Conservation (phyloP, 345 rosid genomes). For the Passiflora organensis region DNA sequence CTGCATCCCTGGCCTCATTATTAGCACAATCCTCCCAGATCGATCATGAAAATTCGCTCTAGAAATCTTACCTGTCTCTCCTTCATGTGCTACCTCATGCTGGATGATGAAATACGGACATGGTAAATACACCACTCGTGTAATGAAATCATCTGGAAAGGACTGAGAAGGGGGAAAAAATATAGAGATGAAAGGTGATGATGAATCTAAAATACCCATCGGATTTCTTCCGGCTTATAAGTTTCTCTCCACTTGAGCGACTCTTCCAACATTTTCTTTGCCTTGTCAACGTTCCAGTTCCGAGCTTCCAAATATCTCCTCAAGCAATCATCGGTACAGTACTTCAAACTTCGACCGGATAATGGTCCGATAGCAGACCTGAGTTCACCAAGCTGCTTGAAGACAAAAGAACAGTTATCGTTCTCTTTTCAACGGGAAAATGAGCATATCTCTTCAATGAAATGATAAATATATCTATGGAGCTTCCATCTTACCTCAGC, state of each 20-base stretch:
- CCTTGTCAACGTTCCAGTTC: slow-evolving; percentile 29
- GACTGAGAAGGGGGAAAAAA: background rate
- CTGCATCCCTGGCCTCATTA: slow-evolving; percentile 32
- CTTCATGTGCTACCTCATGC: slow-evolving; percentile 31
- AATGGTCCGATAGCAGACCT: slow-evolving; percentile 22
- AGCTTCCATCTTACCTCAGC: slow-evolving; percentile 41
- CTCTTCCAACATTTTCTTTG: slow-evolving; percentile 26
- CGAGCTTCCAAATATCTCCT: slow-evolving; percentile 27
- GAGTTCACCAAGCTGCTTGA: slow-evolving; percentile 20
- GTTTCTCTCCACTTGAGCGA: slow-evolving; percentile 29
- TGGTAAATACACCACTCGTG: no score
- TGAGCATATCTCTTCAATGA: no score
- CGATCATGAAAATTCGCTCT: slow-evolving; percentile 27
- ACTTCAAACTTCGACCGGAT: slow-evolving; percentile 22
- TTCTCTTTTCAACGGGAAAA: no score
- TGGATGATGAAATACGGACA: no score
- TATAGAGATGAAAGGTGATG: background rate
- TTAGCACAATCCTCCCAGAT: slow-evolving; percentile 29
- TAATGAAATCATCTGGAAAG: background rate
- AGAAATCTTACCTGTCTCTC: slow-evolving; percentile 25
- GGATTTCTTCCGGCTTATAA: slow-evolving; percentile 28
- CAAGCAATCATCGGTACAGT: slow-evolving; percentile 27
- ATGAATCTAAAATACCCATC: slow-evolving; percentile 12
- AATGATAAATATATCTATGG: background rate
- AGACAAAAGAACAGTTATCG: background rate